These are phyloP conservation scores for Ophidiomyces ophidiicola DNA, from an alignment of 2,329 filamentous ascomycete species.

Conservation along the genomic window DNA sequence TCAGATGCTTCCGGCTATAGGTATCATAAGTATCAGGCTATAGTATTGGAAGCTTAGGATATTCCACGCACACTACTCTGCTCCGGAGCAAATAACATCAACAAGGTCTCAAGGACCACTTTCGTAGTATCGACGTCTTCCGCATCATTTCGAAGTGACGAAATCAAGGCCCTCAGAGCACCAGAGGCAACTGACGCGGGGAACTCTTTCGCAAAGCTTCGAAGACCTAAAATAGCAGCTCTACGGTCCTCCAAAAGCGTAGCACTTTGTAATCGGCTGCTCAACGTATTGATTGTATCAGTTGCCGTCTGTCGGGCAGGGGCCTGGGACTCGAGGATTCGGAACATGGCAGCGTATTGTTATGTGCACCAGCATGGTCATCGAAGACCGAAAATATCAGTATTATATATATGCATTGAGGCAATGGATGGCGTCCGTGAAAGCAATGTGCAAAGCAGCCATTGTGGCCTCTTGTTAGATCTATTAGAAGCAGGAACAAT, in stretches of 20 bases:
- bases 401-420: conserved; percentile 9
- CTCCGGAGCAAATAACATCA: conserved; percentile 76
- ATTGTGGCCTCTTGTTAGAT: background rate
- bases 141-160: conserved; percentile 69
- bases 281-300: conserved; percentile 84
- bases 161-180: conserved; percentile 77
- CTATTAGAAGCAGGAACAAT: too few relatives aligned
- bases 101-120: conserved; percentile 81
- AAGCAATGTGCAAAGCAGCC: background rate
- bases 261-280: conserved; percentile 73
- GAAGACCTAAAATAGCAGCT: conserved; percentile 78
- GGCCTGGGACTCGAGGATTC: conserved; percentile 55
- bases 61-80: conserved; percentile 42
- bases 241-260: conserved; percentile 89
- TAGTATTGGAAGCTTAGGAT: conserved; percentile 5
- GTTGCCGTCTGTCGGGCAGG: conserved; percentile 93
- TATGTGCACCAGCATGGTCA: conserved; percentile 32
- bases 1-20: conserved; percentile 80
- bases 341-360: conserved; percentile 35
- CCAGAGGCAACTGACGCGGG: conserved; percentile 92
- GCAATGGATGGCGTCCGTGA: background rate
- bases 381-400: conserved; percentile 17
- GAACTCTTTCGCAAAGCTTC: conserved; percentile 93
- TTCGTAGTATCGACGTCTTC: conserved; percentile 96
- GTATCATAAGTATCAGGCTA: conserved; percentile 19